Percentiles rank a stretch among this genome's conserved stretches.
phyloP scores from a whole-genome alignment of 2,329 filamentous ascomycete genomes.

The Trichoderma sp. region DNA sequence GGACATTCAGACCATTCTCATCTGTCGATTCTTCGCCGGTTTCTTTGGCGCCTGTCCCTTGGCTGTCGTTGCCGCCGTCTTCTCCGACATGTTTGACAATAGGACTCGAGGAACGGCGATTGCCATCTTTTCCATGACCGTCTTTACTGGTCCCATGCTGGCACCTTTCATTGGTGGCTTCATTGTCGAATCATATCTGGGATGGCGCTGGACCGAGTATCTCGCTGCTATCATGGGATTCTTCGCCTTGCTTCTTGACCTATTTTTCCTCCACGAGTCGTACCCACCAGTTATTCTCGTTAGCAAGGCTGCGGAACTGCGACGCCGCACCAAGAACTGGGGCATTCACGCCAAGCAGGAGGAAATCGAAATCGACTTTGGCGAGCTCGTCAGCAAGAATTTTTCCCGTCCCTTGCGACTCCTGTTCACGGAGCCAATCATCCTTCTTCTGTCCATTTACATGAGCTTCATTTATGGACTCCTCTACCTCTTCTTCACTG shows the following conservation, averaged over 20 bases:
- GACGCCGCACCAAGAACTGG: slow-evolving; percentile 64
- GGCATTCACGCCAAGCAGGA: slow-evolving; percentile 70
- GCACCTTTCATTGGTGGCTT: slow-evolving; percentile 69
- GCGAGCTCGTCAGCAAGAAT: slow-evolving; percentile 63
- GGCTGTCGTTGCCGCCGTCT: slow-evolving; percentile 67
- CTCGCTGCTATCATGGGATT: slow-evolving; percentile 61
- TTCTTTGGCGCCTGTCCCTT: slow-evolving; percentile 69
- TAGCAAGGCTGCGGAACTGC: slow-evolving; percentile 57
- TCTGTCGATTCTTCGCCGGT: slow-evolving; percentile 71
- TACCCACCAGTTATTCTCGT: slow-evolving; percentile 66
- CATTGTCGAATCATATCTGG: slow-evolving; percentile 58
- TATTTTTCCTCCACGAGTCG: slow-evolving; percentile 65
- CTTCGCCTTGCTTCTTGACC: slow-evolving; percentile 54
- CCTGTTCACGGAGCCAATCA: slow-evolving; percentile 66
- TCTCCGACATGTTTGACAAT: slow-evolving; percentile 70
- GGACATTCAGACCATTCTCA: slow-evolving; percentile 65
- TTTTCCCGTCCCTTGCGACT: slow-evolving; percentile 63
- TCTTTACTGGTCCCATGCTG: slow-evolving; percentile 65
- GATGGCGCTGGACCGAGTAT: slow-evolving; percentile 74
- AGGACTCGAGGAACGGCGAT: slow-evolving; percentile 52
- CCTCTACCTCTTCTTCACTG: slow-evolving; percentile 81
- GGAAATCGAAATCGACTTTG: slow-evolving; percentile 65
- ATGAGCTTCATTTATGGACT: slow-evolving; percentile 74
- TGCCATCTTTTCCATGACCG: slow-evolving; percentile 43
- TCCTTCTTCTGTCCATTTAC: slow-evolving; percentile 65